phyloP scores from a whole-genome alignment of 2,329 filamentous ascomycete genomes.

The Penicillium expansum region DNA sequence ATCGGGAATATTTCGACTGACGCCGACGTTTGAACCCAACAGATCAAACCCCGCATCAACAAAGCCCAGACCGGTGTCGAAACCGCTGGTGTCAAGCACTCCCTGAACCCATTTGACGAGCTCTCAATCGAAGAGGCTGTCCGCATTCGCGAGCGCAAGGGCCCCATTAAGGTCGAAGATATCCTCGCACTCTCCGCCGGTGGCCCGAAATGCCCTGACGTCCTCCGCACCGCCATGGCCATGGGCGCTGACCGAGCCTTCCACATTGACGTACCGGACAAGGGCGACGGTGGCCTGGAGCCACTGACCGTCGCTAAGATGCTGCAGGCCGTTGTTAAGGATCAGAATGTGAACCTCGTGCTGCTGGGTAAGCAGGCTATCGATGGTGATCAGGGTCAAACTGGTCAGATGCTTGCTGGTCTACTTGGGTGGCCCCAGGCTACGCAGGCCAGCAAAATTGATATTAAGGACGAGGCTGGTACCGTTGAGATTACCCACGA shows the following conservation, averaged over 20 bases:
- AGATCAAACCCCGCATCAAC: conserved; percentile 71
- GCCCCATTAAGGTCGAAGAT: conserved; percentile 74
- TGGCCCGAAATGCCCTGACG: conserved; percentile 80
- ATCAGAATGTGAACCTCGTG: conserved; percentile 86
- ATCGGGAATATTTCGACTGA: not conserved
- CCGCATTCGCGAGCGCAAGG: conserved; percentile 85
- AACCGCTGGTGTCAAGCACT: conserved; percentile 90
- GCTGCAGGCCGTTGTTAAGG: conserved; percentile 72
- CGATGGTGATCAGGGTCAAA: conserved; percentile 93
- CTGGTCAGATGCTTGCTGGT: conserved; percentile 95
- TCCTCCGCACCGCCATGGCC: conserved; percentile 93
- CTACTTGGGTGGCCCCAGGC: conserved; percentile 91
- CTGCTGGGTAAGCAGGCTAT: conserved; percentile 97
- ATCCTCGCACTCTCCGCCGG: conserved; percentile 89
- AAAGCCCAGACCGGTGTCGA: conserved; percentile 80
- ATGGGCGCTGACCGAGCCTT: conserved; percentile 95
- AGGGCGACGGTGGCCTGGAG: conserved; percentile 67
- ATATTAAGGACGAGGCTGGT: conserved; percentile 67
- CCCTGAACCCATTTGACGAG: conserved; percentile 99
- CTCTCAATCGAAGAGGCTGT: conserved; percentile 96
- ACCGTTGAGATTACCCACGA: conserved; percentile 77
- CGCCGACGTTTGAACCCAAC: not conserved
- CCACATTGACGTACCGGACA: conserved; percentile 77
- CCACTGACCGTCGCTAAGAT: conserved; percentile 91
- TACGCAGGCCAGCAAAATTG: conserved; percentile 84